phyloP scores from a whole-genome alignment of 2,329 filamentous ascomycete genomes.

The Sporothrix variecibatus region DNA sequence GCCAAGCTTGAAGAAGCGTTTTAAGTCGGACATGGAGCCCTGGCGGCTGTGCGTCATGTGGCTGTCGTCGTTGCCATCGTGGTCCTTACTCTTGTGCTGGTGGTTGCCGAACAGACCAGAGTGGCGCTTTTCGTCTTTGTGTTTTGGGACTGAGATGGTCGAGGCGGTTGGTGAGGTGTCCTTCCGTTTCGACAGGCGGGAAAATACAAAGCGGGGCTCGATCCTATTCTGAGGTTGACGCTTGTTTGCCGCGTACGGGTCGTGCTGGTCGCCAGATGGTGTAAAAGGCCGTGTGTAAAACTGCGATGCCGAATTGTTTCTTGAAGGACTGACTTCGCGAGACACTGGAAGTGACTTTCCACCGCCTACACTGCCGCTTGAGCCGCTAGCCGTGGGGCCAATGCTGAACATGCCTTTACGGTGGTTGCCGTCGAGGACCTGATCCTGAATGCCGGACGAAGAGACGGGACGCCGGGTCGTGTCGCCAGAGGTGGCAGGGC shows the following conservation, averaged over 20 bases:
- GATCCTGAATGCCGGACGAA: conserved; percentile 40
- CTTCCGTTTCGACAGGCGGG: conserved; percentile 73
- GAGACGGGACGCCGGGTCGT: conserved; percentile 45
- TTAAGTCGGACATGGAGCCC: conserved; percentile 90
- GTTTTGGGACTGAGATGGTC: conserved; percentile 52
- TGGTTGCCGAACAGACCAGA: conserved; percentile 47
- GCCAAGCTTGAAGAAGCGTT: conserved; percentile 90
- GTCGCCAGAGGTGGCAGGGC: conserved; percentile 42
- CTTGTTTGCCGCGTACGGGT: conserved; percentile 83
- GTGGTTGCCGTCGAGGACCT: conserved; percentile 41
- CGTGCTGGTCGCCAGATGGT: conserved; percentile 75
- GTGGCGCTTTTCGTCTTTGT: conserved; percentile 53
- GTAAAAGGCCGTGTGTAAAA: conserved; percentile 75
- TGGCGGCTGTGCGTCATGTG: conserved; percentile 56
- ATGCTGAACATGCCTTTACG: conserved; percentile 57
- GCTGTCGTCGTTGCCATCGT: conserved; percentile 46
- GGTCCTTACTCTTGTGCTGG: conserved; percentile 40
- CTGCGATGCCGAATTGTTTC: conserved; percentile 58
- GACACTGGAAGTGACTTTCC: conserved; percentile 58
- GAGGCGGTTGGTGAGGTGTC: conserved; percentile 59
- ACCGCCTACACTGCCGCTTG: conserved; percentile 40
- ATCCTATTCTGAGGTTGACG: conserved; percentile 69
- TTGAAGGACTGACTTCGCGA: conserved; percentile 65
- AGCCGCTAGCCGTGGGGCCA: conserved; percentile 39
- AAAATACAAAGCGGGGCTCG: conserved; percentile 83